These are phyloP conservation scores for Pseudonectria foliicola DNA, from an alignment of 2,329 filamentous ascomycete species.

Conservation along the genomic window DNA sequence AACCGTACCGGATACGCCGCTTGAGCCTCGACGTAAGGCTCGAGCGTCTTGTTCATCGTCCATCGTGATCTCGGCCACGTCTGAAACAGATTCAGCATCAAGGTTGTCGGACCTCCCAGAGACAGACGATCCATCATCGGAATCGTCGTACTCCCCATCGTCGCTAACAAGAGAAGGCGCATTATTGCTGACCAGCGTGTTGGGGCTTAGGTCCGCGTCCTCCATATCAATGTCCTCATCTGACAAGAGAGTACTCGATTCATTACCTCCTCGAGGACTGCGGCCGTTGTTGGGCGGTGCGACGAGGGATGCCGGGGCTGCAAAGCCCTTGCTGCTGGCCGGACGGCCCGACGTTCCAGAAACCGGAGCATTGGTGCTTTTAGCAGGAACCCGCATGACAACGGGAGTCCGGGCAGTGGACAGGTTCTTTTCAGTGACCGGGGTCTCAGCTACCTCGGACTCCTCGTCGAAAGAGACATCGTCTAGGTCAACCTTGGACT, in stretches of 20 bases:
- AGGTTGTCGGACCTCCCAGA: constrained; percentile 51
- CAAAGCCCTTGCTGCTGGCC: constrained; percentile 50
- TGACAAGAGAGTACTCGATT: constrained; percentile 18
- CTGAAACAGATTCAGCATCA: constrained; percentile 52
- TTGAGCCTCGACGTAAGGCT: constrained; percentile 36
- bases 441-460: constrained; percentile 31
- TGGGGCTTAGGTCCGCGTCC: constrained; percentile 59
- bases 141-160: constrained; percentile 71
- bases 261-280: constrained; percentile 14
- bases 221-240: constrained; percentile 46
- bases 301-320: constrained; percentile 33
- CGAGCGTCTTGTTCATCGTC: constrained; percentile 48
- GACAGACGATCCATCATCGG: constrained; percentile 54
- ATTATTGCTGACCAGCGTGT: constrained; percentile 64
- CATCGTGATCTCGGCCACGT: constrained; percentile 55
- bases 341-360: constrained; percentile 37
- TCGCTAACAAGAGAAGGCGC: constrained; percentile 75
- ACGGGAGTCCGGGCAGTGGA: constrained; percentile 29
- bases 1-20: constrained; percentile 36
- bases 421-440: constrained; percentile 9
- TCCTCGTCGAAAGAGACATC: constrained; percentile 49
- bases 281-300: constrained; percentile 24
- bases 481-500: constrained; percentile 44
- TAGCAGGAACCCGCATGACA: constrained; percentile 52
- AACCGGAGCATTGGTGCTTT: constrained; percentile 46